Conservation (phyloP, 352 stramenopile species). For the Phytophthora sojae region DNA sequence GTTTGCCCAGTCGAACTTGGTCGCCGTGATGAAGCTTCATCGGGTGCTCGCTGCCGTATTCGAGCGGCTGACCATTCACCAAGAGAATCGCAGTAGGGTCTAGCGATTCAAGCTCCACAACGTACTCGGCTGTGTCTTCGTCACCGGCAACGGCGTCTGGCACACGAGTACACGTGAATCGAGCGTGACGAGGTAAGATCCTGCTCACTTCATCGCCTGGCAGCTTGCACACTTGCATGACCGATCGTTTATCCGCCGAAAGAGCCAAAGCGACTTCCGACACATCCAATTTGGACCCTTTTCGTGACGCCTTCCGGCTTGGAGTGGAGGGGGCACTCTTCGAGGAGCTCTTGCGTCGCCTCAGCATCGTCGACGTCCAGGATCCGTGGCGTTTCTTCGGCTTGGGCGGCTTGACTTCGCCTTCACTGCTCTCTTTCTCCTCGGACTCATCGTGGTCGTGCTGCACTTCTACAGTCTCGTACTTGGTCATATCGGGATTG, state of each 20-base stretch:
- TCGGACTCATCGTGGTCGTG: constrained; percentile 11
- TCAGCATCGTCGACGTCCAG: constrained; percentile 53
- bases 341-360: constrained; percentile 33
- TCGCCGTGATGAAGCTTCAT: constrained; percentile 57
- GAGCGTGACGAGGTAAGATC: constrained; percentile 41
- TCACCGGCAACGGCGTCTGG: not conserved
- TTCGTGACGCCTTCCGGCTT: constrained; percentile 9
- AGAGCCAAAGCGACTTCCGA: constrained; percentile 24
- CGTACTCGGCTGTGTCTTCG: constrained; percentile 23
- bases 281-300: constrained; percentile 13
- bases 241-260: constrained; percentile 27
- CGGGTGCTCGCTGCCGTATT: constrained; percentile 12
- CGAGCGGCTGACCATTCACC: constrained; percentile 47
- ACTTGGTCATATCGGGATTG: constrained; percentile 17
- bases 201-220: constrained; percentile 21
- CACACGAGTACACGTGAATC: constrained; percentile 36
- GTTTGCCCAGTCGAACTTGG: constrained; percentile 49
- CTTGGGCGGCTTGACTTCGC: constrained; percentile 6
- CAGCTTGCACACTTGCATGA: constrained; percentile 47
- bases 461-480: constrained; percentile 16
- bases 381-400: constrained; percentile 40
- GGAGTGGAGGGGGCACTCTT: constrained; percentile 34
- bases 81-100: constrained; percentile 43
- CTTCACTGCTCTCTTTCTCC: constrained; percentile 17
- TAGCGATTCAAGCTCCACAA: constrained; percentile 47